Evolutionary conservation across 108 stramenopile species (phyloP), one percentile per base, ranked within the genome.

Genomic region (Nannochloropsis gaditana): DNA sequence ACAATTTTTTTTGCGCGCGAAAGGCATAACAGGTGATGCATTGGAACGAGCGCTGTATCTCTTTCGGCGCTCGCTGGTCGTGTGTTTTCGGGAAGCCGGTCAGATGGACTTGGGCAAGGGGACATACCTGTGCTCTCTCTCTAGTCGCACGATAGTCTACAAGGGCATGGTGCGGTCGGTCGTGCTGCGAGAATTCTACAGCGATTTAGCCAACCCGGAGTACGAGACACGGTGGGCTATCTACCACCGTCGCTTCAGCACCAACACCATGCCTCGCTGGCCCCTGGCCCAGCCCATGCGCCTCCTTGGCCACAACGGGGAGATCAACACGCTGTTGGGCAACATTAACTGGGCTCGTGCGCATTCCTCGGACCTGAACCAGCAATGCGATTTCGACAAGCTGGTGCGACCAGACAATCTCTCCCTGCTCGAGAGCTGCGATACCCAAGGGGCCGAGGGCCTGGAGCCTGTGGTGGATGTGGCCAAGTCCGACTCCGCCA

Each of bases 251-350:
- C 88, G 90, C 41, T 91, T 91, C 89, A 88, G 87, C 87, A 91
- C 90, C 44, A 91, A 91, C 89, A 91, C 90, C 79, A 87, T 90
- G 79, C 90, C 90, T 3, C 83, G 83, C 43, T 91, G 90, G 90
- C 83, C 85, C 81, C 86, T 89, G 45, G 90, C 90, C 42, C 89
- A 89, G 83, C 90, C 90, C 15, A 90, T 87, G 86, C 83, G 90
- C 45, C 87, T 90, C 86, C 83, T 90, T 84, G 88, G 89, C 86
- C 90, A 90, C 88, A 90, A 90, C 80, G 90, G 90, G 11, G 90
- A 90, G 89, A 90, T 90, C 89, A 90, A 90, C 89, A 90, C 90
- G 11, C 86, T 90, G n/a, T 89, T 88, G 21, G 90, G 90, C 41
- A 90, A 90, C 89, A 90, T 89, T 83, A 90, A 90, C 83, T 90